Percentiles rank a stretch among this genome's conserved stretches.
These are phyloP conservation scores for Termitomyces heimii DNA, from an alignment of 768 basidiomycete species.

Conservation along the genomic window DNA sequence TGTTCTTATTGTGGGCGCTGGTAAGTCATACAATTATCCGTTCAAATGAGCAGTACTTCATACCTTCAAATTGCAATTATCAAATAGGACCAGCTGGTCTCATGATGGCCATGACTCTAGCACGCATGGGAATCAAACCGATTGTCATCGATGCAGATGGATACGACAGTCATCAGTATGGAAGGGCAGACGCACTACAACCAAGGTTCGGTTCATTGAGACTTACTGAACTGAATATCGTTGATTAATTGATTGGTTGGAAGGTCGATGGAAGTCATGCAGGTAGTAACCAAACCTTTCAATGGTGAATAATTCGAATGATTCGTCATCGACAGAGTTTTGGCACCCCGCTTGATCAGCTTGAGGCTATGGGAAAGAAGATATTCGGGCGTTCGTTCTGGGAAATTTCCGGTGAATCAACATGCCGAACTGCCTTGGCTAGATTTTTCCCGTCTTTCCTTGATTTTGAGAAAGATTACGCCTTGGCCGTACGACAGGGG, in stretches of 20 bases:
- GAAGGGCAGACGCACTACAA: conserved; percentile 12
- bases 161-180: conserved; percentile 13
- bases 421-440: conserved; percentile 8
- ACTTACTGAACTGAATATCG: not conserved
- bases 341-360: conserved; percentile 8
- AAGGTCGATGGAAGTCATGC: conserved; percentile 13
- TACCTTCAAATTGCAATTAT: not conserved
- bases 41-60: not conserved
- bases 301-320: not conserved
- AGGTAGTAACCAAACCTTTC: not conserved
- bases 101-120: conserved; percentile 12
- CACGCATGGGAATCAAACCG: conserved; percentile 10
- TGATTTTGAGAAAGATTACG: conserved; percentile 13
- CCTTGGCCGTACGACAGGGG: conserved; percentile 11
- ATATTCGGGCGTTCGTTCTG: conserved; percentile 13
- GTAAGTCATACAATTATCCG: not conserved
- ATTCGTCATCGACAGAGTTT: conserved; percentile 3
- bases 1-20: conserved; percentile 13
- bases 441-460: conserved; percentile 13
- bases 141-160: conserved; percentile 9
- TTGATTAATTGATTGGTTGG: not conserved
- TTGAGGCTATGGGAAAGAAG: conserved; percentile 10
- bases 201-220: conserved; percentile 1
- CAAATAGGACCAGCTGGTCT: conserved; percentile 10
- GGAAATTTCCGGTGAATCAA: conserved; percentile 10